phyloP scores from a whole-genome alignment of 495 filamentous ascomycete species.

The Aspergillus steynii region DNA sequence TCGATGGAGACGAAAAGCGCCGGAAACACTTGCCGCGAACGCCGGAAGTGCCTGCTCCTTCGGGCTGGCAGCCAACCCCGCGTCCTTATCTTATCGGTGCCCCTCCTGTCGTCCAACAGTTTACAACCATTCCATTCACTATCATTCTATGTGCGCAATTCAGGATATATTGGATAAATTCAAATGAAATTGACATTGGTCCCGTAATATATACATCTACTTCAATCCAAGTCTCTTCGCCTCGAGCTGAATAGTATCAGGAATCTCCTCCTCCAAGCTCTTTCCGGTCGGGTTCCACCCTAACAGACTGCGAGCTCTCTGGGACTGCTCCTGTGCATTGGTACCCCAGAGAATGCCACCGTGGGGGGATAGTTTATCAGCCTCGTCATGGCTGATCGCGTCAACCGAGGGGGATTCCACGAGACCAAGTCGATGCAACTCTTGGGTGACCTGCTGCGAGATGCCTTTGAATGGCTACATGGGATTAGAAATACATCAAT shows the following conservation, averaged over 20 bases:
- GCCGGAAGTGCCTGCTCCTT: not conserved
- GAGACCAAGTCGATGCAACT: slow-evolving; percentile 57
- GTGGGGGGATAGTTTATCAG: slow-evolving; percentile 22
- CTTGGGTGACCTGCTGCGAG: slow-evolving; percentile 52
- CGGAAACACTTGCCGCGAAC: not conserved
- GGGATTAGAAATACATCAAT: not conserved
- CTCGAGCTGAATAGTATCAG: slow-evolving; percentile 44
- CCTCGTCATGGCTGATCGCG: slow-evolving; percentile 24
- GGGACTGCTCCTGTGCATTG: slow-evolving; percentile 56
- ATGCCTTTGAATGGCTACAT: slow-evolving; percentile 55
- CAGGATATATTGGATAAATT: too few species aligned
- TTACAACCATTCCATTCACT: too few species aligned
- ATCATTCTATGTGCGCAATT: too few species aligned
- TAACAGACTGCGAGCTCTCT: slow-evolving; percentile 57
- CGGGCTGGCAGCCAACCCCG: too few species aligned
- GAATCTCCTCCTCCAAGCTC: slow-evolving; percentile 51
- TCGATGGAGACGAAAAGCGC: not conserved
- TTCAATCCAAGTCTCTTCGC: slow-evolving; percentile 21
- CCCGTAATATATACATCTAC: too few species aligned
- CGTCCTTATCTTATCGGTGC: not conserved
- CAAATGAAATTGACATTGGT: too few species aligned
- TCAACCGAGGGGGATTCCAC: slow-evolving; percentile 50
- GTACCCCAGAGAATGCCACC: slow-evolving; percentile 43
- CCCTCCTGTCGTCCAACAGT: too few species aligned
- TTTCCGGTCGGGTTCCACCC: slow-evolving; percentile 55